A percentile compares a stretch with the other conserved stretches of the same genome.
phyloP scores from a whole-genome alignment of 495 filamentous ascomycete species.

The Mycothermus thermophilus region DNA sequence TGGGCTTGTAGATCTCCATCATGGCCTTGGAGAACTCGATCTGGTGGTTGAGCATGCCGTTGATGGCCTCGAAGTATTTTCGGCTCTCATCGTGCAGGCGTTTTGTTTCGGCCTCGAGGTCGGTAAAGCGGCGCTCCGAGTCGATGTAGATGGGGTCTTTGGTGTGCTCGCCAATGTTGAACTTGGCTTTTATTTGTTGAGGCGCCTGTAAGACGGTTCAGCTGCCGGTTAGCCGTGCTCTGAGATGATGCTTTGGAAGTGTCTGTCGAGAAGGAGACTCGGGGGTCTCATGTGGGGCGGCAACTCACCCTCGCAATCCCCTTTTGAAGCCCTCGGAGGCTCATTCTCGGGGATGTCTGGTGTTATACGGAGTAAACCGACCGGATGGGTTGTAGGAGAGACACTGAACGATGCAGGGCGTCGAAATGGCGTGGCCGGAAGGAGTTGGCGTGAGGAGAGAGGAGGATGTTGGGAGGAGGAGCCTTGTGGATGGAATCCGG shows the following conservation, averaged over 20 bases:
- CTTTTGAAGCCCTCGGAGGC: conserved; percentile 92
- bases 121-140: conserved; percentile 83
- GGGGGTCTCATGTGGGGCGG: conserved; percentile 8
- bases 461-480: too few species aligned
- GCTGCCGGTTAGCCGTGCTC: background rate
- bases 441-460: background rate
- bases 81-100: conserved; percentile 88
- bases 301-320: conserved; percentile 59
- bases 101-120: conserved; percentile 92
- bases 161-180: conserved; percentile 87
- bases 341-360: conserved; percentile 44
- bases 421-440: background rate
- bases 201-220: conserved; percentile 47
- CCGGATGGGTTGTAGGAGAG: background rate
- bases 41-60: conserved; percentile 94
- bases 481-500: too few species aligned
- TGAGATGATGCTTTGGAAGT: background rate
- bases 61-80: conserved; percentile 94
- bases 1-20: conserved; percentile 94
- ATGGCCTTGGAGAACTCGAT: conserved; percentile 96
- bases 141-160: conserved; percentile 92
- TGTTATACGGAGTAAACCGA: background rate
- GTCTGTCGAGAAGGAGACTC: background rate
- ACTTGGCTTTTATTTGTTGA: conserved; percentile 77
- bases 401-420: background rate